Percentiles rank a stretch among this genome's conserved stretches.
Evolutionary conservation across 768 basidiomycete genomes (phyloP).

Genomic region (Dacryopinax primogenitus): DNA sequence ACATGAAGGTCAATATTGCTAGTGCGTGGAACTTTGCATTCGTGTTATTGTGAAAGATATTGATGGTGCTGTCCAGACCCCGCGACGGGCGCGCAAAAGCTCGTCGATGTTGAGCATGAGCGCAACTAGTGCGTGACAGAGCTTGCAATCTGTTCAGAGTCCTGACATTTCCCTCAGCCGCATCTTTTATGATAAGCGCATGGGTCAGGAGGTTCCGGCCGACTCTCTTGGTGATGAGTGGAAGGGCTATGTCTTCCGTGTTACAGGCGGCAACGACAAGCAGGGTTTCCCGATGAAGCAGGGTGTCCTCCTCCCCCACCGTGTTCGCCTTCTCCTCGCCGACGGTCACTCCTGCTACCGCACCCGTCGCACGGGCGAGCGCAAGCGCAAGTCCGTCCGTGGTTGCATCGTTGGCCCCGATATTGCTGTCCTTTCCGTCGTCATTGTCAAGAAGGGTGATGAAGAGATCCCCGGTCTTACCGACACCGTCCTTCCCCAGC

Average conservation of each 20-base stretch:
- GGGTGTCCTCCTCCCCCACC: constrained; percentile 87
- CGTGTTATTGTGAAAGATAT: not conserved
- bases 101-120: constrained; percentile 88
- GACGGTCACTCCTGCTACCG: constrained; percentile 99
- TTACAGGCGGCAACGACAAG: constrained; percentile 98
- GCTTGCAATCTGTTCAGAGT: not conserved
- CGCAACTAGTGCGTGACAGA: constrained; percentile 49
- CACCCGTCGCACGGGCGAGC: constrained; percentile 79
- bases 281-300: constrained; percentile 99
- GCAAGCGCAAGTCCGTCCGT: constrained; percentile 97
- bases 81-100: constrained; percentile 95
- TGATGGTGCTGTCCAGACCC: constrained; percentile 45
- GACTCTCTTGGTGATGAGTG: constrained; percentile 90
- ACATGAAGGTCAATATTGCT: constrained; percentile 97
- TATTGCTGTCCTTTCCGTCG: constrained; percentile 84
- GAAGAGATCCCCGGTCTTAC: constrained; percentile 81
- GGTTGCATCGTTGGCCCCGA: constrained; percentile 97
- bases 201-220: constrained; percentile 84
- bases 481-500: constrained; percentile 83
- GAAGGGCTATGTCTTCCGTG: constrained; percentile 91
- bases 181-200: constrained; percentile 94
- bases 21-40: constrained; percentile 41
- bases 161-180: constrained; percentile 41
- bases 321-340: constrained; percentile 83
- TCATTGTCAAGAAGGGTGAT: constrained; percentile 95